Evolutionary conservation across 177 flowering plant genomes (phyloP), one percentile per base, ranked within the genome.

Genomic region (Vitis hybrid): DNA sequence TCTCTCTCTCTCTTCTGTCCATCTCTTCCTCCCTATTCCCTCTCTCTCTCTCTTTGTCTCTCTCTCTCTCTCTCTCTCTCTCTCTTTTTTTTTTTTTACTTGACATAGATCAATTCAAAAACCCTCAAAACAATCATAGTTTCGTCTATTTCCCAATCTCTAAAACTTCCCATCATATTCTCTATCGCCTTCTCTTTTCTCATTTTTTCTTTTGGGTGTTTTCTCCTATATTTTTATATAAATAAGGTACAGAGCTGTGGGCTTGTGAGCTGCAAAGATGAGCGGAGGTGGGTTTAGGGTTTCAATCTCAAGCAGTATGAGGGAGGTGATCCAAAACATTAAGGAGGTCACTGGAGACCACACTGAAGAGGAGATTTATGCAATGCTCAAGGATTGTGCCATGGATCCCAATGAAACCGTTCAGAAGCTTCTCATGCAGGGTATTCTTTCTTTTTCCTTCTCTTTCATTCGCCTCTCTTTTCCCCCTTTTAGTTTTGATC

Each of bases 251-350:
- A n/a, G 66, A 14, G n/a, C 8, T 10, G 51, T 55, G 48, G 21
- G 10, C 11, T 17, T 56, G 23, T 34, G 64, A 56, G 19, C 54
- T 62, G 77, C 61, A 66, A 82, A 66, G 77, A 82, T 75, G 82
- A 85, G 83, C 77, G 85, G 80, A 59, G 82, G 70, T 21, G 81
- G 77, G 69, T 72, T 70, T 69, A 87, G 85, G 87, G 90, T 79
- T 82, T 75, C 87, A 71, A 85, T 92, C 65, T 90, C 95, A 5
- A 74, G 34, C 76, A 84, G 64, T 62, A 74, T 83, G n/a, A 71
- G 78, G 76, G 86, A 86, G 87, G 84, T 55, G 82, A 83, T 83
- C 82, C 78, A 78, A 62, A 58, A 74, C 70, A 72, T 83, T 18
- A 80, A 76, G 65, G 83, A 78, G 83, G 74, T 76, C 80, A 62